Evolutionary conservation across 2,329 filamentous ascomycete genomes (phyloP).

Genomic region (Thermoascus crustaceus): DNA sequence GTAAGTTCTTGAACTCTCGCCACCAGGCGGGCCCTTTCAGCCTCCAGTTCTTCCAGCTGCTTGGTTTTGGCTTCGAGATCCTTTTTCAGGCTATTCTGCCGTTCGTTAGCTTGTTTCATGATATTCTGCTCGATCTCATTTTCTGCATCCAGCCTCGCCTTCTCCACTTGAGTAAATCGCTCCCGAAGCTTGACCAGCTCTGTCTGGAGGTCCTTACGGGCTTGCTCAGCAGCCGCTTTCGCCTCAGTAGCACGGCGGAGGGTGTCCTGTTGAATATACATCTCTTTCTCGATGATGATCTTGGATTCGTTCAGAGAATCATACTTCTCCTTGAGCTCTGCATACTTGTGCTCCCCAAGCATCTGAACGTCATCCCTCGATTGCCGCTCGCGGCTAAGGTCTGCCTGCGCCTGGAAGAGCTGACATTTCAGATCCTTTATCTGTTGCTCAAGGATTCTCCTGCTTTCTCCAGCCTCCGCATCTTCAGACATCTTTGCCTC

Average conservation of each 20-base stretch:
- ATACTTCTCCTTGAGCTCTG: constrained; percentile 74
- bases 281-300: constrained; percentile 94
- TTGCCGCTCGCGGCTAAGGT: constrained; percentile 83
- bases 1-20: constrained; percentile 77
- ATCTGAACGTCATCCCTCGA: constrained; percentile 90
- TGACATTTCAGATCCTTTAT: constrained; percentile 80
- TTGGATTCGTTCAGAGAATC: constrained; percentile 86
- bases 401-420: constrained; percentile 74
- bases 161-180: constrained; percentile 77
- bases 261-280: constrained; percentile 91
- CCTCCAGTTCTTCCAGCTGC: constrained; percentile 69
- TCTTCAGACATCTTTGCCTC: constrained; percentile 87
- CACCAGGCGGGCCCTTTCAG: constrained; percentile 67
- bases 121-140: constrained; percentile 70
- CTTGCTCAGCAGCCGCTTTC: constrained; percentile 68
- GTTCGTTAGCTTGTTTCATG: constrained; percentile 68
- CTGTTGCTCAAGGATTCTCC: constrained; percentile 76
- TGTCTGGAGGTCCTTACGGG: constrained; percentile 79
- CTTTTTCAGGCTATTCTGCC: constrained; percentile 65
- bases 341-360: constrained; percentile 79
- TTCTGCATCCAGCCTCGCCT: constrained; percentile 76
- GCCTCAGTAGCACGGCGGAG: constrained; percentile 79
- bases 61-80: constrained; percentile 74
- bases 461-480: constrained; percentile 70
- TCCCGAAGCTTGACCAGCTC: constrained; percentile 77